Base-by-base conservation (phyloP, 768 basidiomycete species). In the Calvatia gigantea region DNA sequence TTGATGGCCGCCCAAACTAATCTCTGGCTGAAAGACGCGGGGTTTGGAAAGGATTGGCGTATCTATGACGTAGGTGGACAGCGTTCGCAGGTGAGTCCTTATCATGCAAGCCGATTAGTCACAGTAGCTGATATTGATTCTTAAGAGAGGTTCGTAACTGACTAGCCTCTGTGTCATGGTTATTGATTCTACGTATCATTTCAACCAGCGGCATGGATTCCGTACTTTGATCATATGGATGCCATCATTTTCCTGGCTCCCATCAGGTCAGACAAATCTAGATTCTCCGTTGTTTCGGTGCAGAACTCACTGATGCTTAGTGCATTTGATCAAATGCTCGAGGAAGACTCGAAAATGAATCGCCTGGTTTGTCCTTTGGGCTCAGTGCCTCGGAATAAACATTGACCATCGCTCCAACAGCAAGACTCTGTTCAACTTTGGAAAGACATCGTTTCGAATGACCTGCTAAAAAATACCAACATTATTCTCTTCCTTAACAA, bases 401-500 rank as follows among this genome's bases (percentile, higher is more conserved):
- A 7, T 37, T 42, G 29, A 31, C 39, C 3, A 42, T 11, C 17
- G 35, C 29, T 25, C 17, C 12, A 50, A 39, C 60, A 90, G 88
- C 85, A 89, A 66, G 90, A 92, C 62, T 87, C 87, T 4, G 82
- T 89, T 51, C 74, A 84, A 39, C 73, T 92, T 6, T 92, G 89
- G 89, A 84, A 82, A 53, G 76, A 80, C 15, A 80, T 92, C 19
- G 86, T 85, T 59, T 78, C 81, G 28, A 90, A 90, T 70, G 82
- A 78, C 62, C 79, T 91, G 23, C 75, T 92, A 3, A 81, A 80
- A 37, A 74, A 80, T 39, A 87, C 90, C 25, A 86, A 88, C 60
- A 73, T 91, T 29, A 85, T 91, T 57, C 74, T 91, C 41, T 92
- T 91, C 74, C 73, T 92, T 48, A 92, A 91, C 72, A 92, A 92